These are phyloP conservation scores for Saposhnikovia divaricata DNA, from an alignment of 129 eudicot species.

Conservation along the genomic window DNA sequence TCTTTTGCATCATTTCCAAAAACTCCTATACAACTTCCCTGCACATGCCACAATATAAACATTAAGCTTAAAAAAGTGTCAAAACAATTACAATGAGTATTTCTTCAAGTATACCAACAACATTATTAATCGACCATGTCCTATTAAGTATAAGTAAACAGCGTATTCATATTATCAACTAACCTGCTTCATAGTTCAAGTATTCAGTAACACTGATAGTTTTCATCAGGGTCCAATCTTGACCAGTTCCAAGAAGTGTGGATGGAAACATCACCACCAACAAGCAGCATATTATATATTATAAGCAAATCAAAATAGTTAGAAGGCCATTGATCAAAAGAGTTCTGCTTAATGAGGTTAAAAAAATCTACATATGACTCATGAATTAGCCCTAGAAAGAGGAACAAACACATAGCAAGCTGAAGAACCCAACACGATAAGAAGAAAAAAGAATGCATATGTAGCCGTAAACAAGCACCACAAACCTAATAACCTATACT, in stretches of 20 bases:
- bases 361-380: neutral
- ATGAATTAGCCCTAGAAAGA: neutral
- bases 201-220: constrained; percentile 89
- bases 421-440: neutral
- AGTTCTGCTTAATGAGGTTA: constrained; percentile 12
- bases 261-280: too few relatives aligned
- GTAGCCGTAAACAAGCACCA: neutral
- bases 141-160: too few relatives aligned
- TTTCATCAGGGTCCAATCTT: constrained; percentile 97
- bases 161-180: constrained; percentile 10
- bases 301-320: neutral
- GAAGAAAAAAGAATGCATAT: neutral
- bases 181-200: constrained; percentile 89
- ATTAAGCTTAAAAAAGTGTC: neutral
- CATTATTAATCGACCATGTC: neutral
- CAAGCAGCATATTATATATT: too few relatives aligned
- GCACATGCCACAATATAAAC: constrained; percentile 7
- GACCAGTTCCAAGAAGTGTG: too few relatives aligned
- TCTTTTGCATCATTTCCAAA: constrained; percentile 94
- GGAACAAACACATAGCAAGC: neutral
- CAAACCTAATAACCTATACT: neutral
- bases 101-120: constrained; percentile 7
- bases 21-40: constrained; percentile 56
- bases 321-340: neutral
- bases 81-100: neutral